Base-by-base conservation (phyloP, 1,284 basidiomycete genomes). In the Microbotryum saponariae region DNA sequence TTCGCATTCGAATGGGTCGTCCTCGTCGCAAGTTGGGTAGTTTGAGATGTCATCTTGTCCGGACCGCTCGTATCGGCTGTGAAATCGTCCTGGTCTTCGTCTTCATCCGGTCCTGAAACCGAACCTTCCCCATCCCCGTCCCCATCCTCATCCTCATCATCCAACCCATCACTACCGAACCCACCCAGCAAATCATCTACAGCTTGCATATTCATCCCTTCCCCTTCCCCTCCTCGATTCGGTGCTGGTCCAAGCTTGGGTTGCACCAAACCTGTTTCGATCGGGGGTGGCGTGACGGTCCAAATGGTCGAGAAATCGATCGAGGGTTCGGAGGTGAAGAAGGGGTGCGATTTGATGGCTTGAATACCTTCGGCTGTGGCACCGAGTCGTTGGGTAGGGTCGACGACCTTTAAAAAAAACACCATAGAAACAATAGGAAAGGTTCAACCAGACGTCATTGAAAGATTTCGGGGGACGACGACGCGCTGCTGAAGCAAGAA, bases 221-320 rank as follows among this genome's bases (percentile, higher is more conserved):
- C 37, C 37, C 4, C 37, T 16, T 18, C 14, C 37, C 4, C 37
- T 3, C 37, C 14, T 42, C 37, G 9, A 42, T 42, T 42, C 37
- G 16, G 9, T 16, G 14, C 3, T 5, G 53, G 23, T 21, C 54
- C 57, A 18, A 60, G 56, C 6, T 52, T 47, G 1, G 71, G 70
- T 23, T 60, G 59, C 10, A 61, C 54, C 9, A 73, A 48, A 2
- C 79, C 79, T 0, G 79, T 78, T 18, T 70, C 63, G 50, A 79
- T 75, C 6, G 64, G 50, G 2, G 78, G 78, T 8, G 76, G 76
- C 6, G 74, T 70, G 20, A 70, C 62, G 1, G 81, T 83, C 91
- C 91, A 96, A 4, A 96, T 78, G 0, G 79, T 82, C 6, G 78
- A 74, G 85, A 88, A 96, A 62, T 83, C 79, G 57, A 90, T 81